Conservation (phyloP, 257 asterid genomes). For the Solanum peruvianum region DNA sequence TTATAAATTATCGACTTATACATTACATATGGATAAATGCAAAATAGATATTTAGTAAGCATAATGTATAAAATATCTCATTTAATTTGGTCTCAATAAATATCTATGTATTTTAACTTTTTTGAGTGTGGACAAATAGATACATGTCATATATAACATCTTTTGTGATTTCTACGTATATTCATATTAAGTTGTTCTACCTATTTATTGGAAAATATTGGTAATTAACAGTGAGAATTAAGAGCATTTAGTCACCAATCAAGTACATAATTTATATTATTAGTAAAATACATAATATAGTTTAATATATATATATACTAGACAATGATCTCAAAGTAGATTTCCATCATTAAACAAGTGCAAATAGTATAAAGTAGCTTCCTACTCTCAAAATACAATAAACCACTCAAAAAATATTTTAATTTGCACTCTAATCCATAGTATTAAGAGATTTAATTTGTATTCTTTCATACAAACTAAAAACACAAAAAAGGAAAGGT, state of each 20-base stretch:
- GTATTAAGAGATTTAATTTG: background rate
- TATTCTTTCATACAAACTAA: background rate
- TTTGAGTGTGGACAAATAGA: no score
- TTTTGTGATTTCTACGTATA: no score
- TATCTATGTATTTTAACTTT: no score
- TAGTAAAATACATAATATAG: background rate
- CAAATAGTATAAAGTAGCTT: background rate
- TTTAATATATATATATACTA: no score
- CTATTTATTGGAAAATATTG: background rate
- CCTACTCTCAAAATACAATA: background rate
- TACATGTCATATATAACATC: no score
- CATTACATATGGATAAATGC: background rate
- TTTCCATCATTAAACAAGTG: background rate
- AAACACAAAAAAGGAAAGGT: background rate
- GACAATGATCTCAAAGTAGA: background rate
- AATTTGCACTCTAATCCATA: background rate
- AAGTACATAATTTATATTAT: no score
- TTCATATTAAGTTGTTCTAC: background rate
- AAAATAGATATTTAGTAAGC: background rate
- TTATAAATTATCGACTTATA: background rate
- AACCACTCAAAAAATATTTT: background rate
- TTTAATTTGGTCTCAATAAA: no score
- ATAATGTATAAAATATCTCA: no score
- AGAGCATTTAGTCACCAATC: background rate
- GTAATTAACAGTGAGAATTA: background rate